Conservation (phyloP, 495 filamentous ascomycete genomes). For the Chaetomium tenue region DNA sequence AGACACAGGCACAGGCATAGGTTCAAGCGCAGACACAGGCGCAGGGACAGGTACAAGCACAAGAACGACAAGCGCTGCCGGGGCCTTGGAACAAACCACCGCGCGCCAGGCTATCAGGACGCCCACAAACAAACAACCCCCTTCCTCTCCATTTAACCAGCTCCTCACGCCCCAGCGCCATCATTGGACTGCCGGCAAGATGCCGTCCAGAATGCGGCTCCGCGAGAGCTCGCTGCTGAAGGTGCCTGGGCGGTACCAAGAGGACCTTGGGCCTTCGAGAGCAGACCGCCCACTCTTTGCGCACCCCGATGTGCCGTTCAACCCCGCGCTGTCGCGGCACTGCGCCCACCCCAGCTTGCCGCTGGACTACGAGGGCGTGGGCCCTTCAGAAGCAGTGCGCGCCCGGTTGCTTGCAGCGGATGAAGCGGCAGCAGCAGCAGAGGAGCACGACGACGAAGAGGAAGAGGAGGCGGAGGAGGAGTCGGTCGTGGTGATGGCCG, state of each 20-base stretch:
- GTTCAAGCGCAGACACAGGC: no score
- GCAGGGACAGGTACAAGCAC: neutral
- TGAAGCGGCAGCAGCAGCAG: constrained; percentile 1
- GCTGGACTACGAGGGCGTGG: constrained; percentile 19
- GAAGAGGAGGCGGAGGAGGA: neutral
- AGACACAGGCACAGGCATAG: neutral
- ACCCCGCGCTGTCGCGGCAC: constrained; percentile 14
- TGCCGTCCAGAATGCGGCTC: constrained; percentile 1
- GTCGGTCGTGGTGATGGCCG: neutral
- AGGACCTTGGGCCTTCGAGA: constrained; percentile 19
- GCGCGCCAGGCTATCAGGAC: neutral
- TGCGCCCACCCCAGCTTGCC: constrained; percentile 31
- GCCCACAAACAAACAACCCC: neutral
- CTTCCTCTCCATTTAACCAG: neutral
- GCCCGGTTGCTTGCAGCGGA: neutral
- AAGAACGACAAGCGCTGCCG: neutral
- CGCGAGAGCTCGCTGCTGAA: constrained; percentile 7
- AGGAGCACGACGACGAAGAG: neutral
- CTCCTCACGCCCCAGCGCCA: neutral
- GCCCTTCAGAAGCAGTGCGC: constrained; percentile 20
- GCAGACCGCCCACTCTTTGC: constrained; percentile 21
- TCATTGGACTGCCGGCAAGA: neutral
- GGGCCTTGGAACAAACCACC: neutral
- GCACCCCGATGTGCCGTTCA: constrained; percentile 22
- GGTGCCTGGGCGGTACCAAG: constrained; percentile 22